Conservation (phyloP, 1,139 yeast genomes). For the Pichia sp. region DNA sequence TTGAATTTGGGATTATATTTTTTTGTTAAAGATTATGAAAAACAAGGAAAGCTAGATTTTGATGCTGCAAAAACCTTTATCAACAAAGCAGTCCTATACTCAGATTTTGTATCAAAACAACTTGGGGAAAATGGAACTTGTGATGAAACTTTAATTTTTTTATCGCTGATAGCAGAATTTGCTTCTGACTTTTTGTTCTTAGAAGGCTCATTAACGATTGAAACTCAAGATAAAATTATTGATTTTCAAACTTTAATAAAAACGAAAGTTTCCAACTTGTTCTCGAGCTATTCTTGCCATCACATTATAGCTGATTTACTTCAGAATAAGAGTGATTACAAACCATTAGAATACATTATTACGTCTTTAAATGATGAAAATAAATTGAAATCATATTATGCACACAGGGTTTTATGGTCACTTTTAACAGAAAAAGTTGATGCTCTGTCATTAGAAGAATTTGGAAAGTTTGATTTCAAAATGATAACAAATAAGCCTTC, state of each 20-base stretch:
- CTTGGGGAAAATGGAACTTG: not conserved
- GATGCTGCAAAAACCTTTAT: not conserved
- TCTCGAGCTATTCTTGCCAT: not conserved
- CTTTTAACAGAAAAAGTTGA: conserved; percentile 25
- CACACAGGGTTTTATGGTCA: conserved; percentile 22
- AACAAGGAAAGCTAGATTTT: not conserved
- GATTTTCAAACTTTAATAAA: conserved; percentile 7
- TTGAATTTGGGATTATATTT: conserved; percentile 2
- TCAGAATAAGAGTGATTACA: not conserved
- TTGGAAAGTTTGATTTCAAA: conserved; percentile 16
- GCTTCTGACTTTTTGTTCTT: conserved; percentile 33
- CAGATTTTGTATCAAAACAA: not conserved
- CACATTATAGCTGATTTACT: not conserved
- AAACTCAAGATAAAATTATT: conserved; percentile 7
- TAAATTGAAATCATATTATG: conserved; percentile 18
- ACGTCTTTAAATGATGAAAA: not conserved
- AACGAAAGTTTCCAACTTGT: not conserved
- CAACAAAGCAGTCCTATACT: conserved; percentile 4
- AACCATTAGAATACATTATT: not conserved
- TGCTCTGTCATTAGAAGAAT: conserved; percentile 7
- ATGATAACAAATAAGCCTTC: conserved; percentile 30
- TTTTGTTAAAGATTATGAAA: conserved; percentile 4
- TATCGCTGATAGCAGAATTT: conserved; percentile 33
- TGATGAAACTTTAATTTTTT: conserved; percentile 13
- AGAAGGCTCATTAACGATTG: not conserved